These are phyloP conservation scores for Diplodia seriata DNA, from an alignment of 2,329 filamentous ascomycete genomes.

Conservation along the genomic window DNA sequence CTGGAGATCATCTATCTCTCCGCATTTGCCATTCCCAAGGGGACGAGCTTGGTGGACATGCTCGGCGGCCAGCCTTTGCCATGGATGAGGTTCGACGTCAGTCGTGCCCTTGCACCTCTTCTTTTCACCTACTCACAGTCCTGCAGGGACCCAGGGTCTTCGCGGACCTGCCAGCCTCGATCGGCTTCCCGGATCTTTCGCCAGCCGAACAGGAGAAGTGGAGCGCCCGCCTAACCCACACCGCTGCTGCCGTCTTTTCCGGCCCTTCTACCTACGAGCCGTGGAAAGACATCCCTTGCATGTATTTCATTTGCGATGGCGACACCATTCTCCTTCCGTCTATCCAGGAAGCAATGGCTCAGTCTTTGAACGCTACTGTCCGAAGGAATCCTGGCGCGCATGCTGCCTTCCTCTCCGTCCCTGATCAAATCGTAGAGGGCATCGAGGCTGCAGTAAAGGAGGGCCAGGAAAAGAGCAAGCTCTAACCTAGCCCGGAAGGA, in stretches of 20 bases:
- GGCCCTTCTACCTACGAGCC: slow-evolving; percentile 16
- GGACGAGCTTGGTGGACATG: slow-evolving; percentile 28
- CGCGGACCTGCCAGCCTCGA: not conserved
- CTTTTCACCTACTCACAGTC: not conserved
- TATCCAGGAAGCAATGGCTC: slow-evolving; percentile 25
- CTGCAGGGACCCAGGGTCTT: slow-evolving; percentile 15
- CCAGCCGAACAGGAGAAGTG: slow-evolving; percentile 24
- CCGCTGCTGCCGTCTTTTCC: slow-evolving; percentile 19
- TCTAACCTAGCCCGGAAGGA: not conserved
- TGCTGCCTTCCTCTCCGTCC: slow-evolving; percentile 18
- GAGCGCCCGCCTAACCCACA: slow-evolving; percentile 22
- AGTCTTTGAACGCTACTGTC: slow-evolving; percentile 11
- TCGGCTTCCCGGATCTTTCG: slow-evolving; percentile 12
- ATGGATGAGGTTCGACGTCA: slow-evolving; percentile 21
- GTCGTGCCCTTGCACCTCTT: not conserved
- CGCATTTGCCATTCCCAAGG: slow-evolving; percentile 27
- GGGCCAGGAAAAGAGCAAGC: slow-evolving; percentile 6
- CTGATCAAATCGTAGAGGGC: slow-evolving; percentile 1
- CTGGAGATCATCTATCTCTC: slow-evolving; percentile 23
- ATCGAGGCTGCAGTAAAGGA: slow-evolving; percentile 18
- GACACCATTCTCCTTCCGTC: slow-evolving; percentile 18
- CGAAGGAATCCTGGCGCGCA: slow-evolving; percentile 26
- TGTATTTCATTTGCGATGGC: slow-evolving; percentile 28
- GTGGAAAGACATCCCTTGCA: slow-evolving; percentile 28
- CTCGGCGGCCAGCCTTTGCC: slow-evolving; percentile 24